Conservation (phyloP, 2,329 filamentous ascomycete genomes). For the Macrophomina phaseolina region DNA sequence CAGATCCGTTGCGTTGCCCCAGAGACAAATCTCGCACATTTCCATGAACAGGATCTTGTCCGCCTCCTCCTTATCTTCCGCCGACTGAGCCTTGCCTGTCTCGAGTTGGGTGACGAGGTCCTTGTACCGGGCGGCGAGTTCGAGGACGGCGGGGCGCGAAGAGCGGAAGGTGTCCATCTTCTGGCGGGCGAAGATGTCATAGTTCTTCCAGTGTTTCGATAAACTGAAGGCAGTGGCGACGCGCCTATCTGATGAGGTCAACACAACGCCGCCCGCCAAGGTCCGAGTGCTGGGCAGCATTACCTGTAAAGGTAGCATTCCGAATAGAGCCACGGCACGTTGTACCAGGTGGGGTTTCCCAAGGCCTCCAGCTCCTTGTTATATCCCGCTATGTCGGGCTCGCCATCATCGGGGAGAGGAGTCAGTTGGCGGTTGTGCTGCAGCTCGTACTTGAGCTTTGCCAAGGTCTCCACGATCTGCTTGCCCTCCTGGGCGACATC, state of each 20-base stretch:
- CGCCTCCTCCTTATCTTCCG: constrained; percentile 63
- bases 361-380: constrained; percentile 82
- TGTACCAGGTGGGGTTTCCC: constrained; percentile 79
- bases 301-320: constrained; percentile 95
- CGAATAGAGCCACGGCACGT: constrained; percentile 84
- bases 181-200: constrained; percentile 88
- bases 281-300: neutral
- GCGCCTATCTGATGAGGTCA: constrained; percentile 61
- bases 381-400: constrained; percentile 76
- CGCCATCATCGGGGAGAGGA: constrained; percentile 77
- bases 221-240: constrained; percentile 78
- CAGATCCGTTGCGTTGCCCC: constrained; percentile 95
- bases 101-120: constrained; percentile 73
- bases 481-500: constrained; percentile 81
- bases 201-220: constrained; percentile 82
- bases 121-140: constrained; percentile 79
- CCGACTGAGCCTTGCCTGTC: constrained; percentile 46
- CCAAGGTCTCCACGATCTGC: constrained; percentile 78
- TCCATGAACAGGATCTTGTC: constrained; percentile 84
- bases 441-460: constrained; percentile 89
- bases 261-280: neutral
- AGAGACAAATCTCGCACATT: constrained; percentile 95
- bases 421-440: constrained; percentile 83
- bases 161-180: constrained; percentile 93
- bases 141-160: constrained; percentile 82